Conservation (phyloP, 306 rosid genomes). For the Alnus rubra region DNA sequence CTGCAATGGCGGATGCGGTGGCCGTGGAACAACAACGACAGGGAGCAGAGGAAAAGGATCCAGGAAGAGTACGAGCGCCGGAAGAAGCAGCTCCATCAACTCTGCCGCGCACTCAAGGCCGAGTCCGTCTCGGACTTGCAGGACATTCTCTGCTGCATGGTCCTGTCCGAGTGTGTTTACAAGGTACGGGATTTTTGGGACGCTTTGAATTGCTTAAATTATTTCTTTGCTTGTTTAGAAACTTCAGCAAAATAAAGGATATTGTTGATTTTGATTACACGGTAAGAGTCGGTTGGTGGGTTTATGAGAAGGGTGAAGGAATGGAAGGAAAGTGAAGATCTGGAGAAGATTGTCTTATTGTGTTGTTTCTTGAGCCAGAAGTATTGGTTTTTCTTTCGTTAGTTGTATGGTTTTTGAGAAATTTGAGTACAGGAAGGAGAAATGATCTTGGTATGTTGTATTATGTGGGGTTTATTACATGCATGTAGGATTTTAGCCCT, state of each 20-base stretch:
- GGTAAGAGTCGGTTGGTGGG: not conserved
- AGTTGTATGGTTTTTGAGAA: not conserved
- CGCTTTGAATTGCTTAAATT: not conserved
- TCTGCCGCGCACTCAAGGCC: slow-evolving; percentile 68
- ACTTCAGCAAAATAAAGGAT: not conserved
- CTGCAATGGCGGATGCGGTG: slow-evolving; percentile 87
- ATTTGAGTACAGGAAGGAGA: not conserved
- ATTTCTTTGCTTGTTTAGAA: not conserved
- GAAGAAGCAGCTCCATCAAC: slow-evolving; percentile 62
- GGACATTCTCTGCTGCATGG: slow-evolving; percentile 93
- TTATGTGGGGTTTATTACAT: not conserved
- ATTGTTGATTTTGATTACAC: too few species aligned
- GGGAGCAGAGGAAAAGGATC: slow-evolving; percentile 72
- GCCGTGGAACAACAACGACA: slow-evolving; percentile 60
- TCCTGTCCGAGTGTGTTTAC: slow-evolving; percentile 92
- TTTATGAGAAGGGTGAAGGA: not conserved
- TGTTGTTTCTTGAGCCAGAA: not conserved
- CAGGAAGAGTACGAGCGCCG: slow-evolving; percentile 74
- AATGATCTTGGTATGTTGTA: not conserved
- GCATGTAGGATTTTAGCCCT: not conserved
- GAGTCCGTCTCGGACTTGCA: slow-evolving; percentile 82
- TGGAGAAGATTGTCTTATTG: not conserved
- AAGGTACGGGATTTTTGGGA: slow-evolving; percentile 45
- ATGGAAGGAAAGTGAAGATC: not conserved
- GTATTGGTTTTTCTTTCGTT: not conserved